Evolutionary conservation across 1,139 yeast species (phyloP), one percentile per base, ranked within the genome.

Genomic region (Scheffersomyces quercinus): DNA sequence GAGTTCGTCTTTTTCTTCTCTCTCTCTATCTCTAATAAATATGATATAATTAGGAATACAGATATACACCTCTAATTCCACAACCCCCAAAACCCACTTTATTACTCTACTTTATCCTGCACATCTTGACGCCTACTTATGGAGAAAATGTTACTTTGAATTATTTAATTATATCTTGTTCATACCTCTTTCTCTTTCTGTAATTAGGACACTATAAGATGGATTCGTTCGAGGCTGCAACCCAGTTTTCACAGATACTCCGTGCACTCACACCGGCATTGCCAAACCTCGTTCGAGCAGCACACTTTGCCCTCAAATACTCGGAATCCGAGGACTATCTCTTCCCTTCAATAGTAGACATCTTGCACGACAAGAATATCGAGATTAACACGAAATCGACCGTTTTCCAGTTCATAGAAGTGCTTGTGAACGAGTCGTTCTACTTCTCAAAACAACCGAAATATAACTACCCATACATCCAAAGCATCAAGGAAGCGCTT

Each of bases 201-300:
- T 6, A 20, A 20, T 20, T 20, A 20, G 26, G 3, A 20, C 3
- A 6, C 29, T 16, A 28, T 39, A 47, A 30, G 20, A 85, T 87
- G 93, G 95, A 87, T 58, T 82, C 93, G 1, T 85, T 87, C 61
- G 95, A 85, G 58, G 87, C 89, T 2, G 78, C 89, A 45, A 68
- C 86, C 38, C 84, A 83, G 60, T 83, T 89, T 54, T 69, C 78
- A 12, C 86, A 82, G 56, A 74, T 81, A 37, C 71, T 89, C 34
- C 72, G 81, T 48, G 60, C 70, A 5, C 68, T 89, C 39, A 82
- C 81, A 39, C 90, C 96, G 0, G 78, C 90, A 3, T 69, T 77
- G 11, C 79, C 77, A 45, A 74, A 77, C 26, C 73, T 85, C 16
- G 69, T 71, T 14, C 76, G 75, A 41, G 81, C 85, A 1, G 77